These are phyloP conservation scores for Paramecium pentaurelia DNA, from an alignment of 73 alveolate species.

Conservation along the genomic window DNA sequence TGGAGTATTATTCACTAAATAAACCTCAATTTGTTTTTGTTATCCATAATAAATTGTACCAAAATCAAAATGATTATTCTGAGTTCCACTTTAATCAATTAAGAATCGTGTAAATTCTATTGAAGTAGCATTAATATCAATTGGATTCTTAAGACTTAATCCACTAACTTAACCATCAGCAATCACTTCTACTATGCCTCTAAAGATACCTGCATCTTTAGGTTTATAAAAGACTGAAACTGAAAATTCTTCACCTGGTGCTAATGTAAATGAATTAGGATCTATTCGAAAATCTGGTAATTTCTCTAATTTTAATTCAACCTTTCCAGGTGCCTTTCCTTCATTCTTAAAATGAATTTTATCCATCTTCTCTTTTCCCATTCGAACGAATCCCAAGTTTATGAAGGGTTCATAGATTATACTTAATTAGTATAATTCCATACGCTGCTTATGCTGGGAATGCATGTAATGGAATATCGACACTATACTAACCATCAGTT, in stretches of 20 bases:
- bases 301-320: slow-evolving; percentile 80
- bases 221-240: slow-evolving; percentile 87
- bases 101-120: slow-evolving; percentile 82
- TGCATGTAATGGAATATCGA: slow-evolving; percentile 90
- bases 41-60: slow-evolving; percentile 97
- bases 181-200: slow-evolving; percentile 89
- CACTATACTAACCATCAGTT: slow-evolving; percentile 82
- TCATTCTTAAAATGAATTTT: slow-evolving; percentile 92
- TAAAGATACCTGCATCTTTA: slow-evolving; percentile 91
- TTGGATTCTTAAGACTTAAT: slow-evolving; percentile 77
- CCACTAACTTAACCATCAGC: slow-evolving; percentile 86
- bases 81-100: slow-evolving; percentile 83
- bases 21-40: slow-evolving; percentile 86
- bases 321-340: slow-evolving; percentile 91
- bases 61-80: slow-evolving; percentile 86
- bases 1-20: slow-evolving; percentile 96
- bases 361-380: slow-evolving; percentile 83
- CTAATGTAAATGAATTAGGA: slow-evolving; percentile 83
- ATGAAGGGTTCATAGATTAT: slow-evolving; percentile 96
- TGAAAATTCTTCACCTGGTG: slow-evolving; percentile 82
- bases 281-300: slow-evolving; percentile 85
- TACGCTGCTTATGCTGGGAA: slow-evolving; percentile 89
- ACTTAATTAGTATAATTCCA: background rate
- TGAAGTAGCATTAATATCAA: slow-evolving; percentile 96
- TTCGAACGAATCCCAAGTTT: slow-evolving; percentile 93